These are phyloP conservation scores for Vitis riparia DNA, from an alignment of 164 flowering plant species.

Conservation along the genomic window DNA sequence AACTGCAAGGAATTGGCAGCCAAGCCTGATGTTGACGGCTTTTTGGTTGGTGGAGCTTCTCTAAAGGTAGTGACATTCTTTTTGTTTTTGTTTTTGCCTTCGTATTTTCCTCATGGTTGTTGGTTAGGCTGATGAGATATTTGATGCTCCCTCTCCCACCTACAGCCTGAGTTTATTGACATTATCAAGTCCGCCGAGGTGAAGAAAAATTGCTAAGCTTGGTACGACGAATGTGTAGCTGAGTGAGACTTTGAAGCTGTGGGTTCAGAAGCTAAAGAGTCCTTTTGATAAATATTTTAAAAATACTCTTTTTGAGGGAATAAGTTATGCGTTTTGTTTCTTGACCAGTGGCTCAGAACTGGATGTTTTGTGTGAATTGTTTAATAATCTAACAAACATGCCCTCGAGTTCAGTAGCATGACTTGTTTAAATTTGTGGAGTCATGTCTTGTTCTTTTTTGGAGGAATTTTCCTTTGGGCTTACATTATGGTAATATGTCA, in stretches of 20 bases:
- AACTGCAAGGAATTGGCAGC: slow-evolving; percentile 80
- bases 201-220: slow-evolving; percentile 44
- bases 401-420: neutral
- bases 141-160: neutral
- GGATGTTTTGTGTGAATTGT: neutral
- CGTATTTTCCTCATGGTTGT: neutral
- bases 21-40: slow-evolving; percentile 84
- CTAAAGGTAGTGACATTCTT: slow-evolving; percentile 53
- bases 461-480: too few species aligned
- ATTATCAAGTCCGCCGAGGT: slow-evolving; percentile 75
- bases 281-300: neutral
- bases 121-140: neutral
- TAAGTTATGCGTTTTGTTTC: neutral
- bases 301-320: neutral
- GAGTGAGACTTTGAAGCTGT: neutral
- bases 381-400: neutral
- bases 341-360: neutral
- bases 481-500: too few species aligned
- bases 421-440: too few species aligned
- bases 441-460: too few species aligned
- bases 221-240: neutral
- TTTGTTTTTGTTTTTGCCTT: neutral
- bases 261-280: slow-evolving; percentile 3
- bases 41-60: slow-evolving; percentile 93
- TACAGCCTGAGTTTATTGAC: slow-evolving; percentile 80